phyloP scores from a whole-genome alignment of 2,329 filamentous ascomycete species.

The Lasiodiplodia hormozganensis region DNA sequence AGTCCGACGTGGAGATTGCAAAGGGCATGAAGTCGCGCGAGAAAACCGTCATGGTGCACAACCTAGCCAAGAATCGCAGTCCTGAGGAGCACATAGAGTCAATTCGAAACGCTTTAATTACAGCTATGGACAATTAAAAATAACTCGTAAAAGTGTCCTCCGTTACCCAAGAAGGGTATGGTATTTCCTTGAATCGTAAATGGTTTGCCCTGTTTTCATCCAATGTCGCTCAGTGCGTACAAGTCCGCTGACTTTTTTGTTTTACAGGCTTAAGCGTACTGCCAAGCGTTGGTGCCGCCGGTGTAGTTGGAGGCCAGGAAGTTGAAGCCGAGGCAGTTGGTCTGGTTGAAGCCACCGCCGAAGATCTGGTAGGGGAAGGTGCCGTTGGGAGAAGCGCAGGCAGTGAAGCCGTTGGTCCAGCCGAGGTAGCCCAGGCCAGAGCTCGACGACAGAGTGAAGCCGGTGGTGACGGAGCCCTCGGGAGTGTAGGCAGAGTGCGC shows the following conservation, averaged over 20 bases:
- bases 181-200: neutral
- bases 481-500: slow-evolving; percentile 63
- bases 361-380: slow-evolving; percentile 45
- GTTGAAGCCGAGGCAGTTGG: slow-evolving; percentile 45
- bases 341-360: slow-evolving; percentile 33
- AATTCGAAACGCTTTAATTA: slow-evolving; percentile 21
- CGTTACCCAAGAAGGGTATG: neutral
- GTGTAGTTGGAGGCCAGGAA: slow-evolving; percentile 39
- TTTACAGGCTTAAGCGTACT: slow-evolving; percentile 37
- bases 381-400: slow-evolving; percentile 40
- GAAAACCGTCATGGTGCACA: slow-evolving; percentile 60
- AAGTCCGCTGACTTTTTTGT: neutral
- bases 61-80: slow-evolving; percentile 30
- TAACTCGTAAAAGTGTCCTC: neutral
- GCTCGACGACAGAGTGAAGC: slow-evolving; percentile 53
- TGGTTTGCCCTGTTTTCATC: neutral
- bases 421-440: slow-evolving; percentile 38
- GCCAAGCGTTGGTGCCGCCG: slow-evolving; percentile 41
- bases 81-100: slow-evolving; percentile 38
- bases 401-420: slow-evolving; percentile 42
- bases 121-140: slow-evolving; percentile 17
- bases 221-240: neutral
- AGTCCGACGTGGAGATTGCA: slow-evolving; percentile 67
- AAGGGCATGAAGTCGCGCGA: slow-evolving; percentile 69
- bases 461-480: slow-evolving; percentile 56